These are phyloP conservation scores for Xylaria longipes DNA, from an alignment of 495 filamentous ascomycete genomes.

Conservation along the genomic window DNA sequence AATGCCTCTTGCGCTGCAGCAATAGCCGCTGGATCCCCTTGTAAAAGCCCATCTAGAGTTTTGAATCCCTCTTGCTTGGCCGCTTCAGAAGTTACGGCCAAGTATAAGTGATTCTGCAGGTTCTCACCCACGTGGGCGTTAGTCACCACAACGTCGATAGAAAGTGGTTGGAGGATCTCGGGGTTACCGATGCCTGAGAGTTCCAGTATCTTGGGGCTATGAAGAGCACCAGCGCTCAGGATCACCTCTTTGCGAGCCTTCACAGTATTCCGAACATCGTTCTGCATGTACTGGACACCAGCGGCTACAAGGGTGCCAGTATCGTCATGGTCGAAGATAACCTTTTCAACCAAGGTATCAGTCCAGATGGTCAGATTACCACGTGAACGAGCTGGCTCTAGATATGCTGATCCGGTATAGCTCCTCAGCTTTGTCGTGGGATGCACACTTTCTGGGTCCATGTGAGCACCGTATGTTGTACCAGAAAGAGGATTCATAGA, in stretches of 20 bases:
- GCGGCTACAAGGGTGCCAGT: conserved; percentile 29
- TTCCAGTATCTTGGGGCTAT: conserved; percentile 61
- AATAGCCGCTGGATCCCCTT: not conserved
- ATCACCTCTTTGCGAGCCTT: conserved; percentile 59
- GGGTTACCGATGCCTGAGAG: conserved; percentile 62
- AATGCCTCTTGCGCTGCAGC: not conserved
- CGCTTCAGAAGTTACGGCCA: not conserved
- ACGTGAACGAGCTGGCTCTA: conserved; percentile 32
- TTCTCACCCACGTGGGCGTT: conserved; percentile 58
- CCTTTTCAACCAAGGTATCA: conserved; percentile 45
- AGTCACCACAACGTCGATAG: conserved; percentile 53
- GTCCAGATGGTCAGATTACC: conserved; percentile 48
- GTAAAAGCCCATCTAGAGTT: not conserved
- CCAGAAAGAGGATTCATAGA: not conserved
- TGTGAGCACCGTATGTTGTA: not conserved
- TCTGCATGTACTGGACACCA: conserved; percentile 54
- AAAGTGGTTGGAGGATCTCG: conserved; percentile 48
- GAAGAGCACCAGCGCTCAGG: conserved; percentile 56
- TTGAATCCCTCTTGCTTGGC: not conserved
- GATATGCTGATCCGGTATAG: conserved; percentile 42
- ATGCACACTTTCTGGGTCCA: conserved; percentile 4
- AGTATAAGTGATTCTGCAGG: conserved; percentile 53
- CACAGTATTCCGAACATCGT: conserved; percentile 52
- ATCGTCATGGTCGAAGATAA: conserved; percentile 43
- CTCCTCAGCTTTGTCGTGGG: conserved; percentile 29